Base-by-base conservation (phyloP, 83 land plant species). In the Thuja plicata region DNA sequence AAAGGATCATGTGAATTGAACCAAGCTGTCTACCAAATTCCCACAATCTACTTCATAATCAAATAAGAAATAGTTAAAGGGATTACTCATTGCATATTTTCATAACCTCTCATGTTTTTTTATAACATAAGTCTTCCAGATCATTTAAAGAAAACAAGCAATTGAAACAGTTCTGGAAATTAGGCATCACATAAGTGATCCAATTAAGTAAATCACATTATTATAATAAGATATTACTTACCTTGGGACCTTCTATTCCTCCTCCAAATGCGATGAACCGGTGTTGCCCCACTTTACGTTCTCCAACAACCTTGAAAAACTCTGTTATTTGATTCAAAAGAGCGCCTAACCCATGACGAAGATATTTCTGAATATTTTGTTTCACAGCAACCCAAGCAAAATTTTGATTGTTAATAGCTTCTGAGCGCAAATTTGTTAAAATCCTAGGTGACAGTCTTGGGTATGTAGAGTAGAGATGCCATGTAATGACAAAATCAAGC, bases 361-460 rank as follows among this genome's bases (percentile, higher is more conserved):
- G 94, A 83, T 96, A 95, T 37, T 89, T 88, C 24, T 97, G 94
- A 54, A 97, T 92, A 21, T 91, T 90, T 43, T 91, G 92, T 83
- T 91, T 93, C 34, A 97, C 99, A 80, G 97, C 95, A 79, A 89
- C 95, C 86, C 92, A 93, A 43, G 99, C 99, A 91, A 97, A 97
- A 74, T 94, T 92, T 74, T 94, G 97, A 91, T 97, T 97, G 88
- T 94, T 97, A 30, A 97, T 98, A 43, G 96, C 93, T 57, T 98
- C 99, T 71, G 98, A 94, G 12, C 99, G 97, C 85, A 97, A 88
- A 86, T 95, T 96, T 55, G 99, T 95, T 76, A 96, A 88, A 85
- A 91, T 92, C 41, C 99, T 98, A 3, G 96, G 99, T 86, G 94
- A 93, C 71, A 95, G 80, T 50, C 95, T 91, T 6, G 91, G 89